phyloP scores from a whole-genome alignment of 2,329 filamentous ascomycete genomes.

The Colletotrichum sansevieriae region DNA sequence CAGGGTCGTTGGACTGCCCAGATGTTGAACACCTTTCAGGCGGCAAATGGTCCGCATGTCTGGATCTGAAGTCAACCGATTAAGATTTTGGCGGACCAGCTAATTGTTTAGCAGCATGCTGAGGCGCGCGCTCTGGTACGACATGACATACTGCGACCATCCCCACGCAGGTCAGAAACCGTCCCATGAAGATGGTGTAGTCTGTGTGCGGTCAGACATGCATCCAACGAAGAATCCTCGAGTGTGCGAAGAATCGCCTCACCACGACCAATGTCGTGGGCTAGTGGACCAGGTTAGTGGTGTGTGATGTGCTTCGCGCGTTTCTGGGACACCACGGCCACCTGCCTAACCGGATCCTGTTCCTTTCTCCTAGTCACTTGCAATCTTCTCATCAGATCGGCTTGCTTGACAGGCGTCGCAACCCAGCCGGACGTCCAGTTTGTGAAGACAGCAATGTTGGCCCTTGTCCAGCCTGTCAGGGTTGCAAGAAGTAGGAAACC shows the following conservation, averaged over 20 bases:
- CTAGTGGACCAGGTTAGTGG: neutral
- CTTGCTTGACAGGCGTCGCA: constrained; percentile 5
- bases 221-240: neutral
- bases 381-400: constrained; percentile 28
- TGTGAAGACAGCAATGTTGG: neutral
- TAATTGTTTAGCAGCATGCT: neutral
- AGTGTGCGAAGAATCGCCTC: constrained; percentile 4
- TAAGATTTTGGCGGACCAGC: constrained; percentile 27
- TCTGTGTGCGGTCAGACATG: constrained; percentile 27
- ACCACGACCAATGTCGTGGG: constrained; percentile 17
- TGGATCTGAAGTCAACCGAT: constrained; percentile 23
- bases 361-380: constrained; percentile 23
- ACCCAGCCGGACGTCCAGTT: constrained; percentile 4
- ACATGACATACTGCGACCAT: constrained; percentile 20
- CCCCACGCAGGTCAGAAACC: constrained; percentile 20
- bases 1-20: constrained; percentile 26
- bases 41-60: constrained; percentile 9
- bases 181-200: constrained; percentile 29
- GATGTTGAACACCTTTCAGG: constrained; percentile 12
- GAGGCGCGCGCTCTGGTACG: constrained; percentile 9
- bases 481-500: no score
- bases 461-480: no score
- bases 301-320: constrained; percentile 11
- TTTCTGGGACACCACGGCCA: constrained; percentile 11
- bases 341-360: neutral